Evolutionary conservation across 1,284 basidiomycete genomes (phyloP), one percentile per base, ranked within the genome.

Genomic region (Volvariella volvacea): DNA sequence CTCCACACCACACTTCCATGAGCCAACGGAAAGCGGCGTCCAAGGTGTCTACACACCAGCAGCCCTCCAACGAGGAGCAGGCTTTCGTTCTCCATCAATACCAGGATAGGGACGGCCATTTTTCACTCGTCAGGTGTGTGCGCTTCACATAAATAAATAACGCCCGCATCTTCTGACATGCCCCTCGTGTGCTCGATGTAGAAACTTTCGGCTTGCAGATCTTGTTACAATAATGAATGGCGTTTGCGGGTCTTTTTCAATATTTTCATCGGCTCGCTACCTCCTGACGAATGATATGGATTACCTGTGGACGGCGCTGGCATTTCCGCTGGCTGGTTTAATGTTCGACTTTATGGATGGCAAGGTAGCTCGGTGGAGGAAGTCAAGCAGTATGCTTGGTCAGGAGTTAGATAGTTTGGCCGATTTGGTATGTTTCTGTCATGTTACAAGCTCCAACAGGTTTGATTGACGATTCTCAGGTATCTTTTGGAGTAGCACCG

Each of bases 201-300:
- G 95, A 55, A 99, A 98, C 67, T 99, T 99, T 63, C 92, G 94
- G 47, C 80, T 99, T 28, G 95, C 95, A 55, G 95, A 99, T 68
- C 78, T 96, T 38, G 92, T 99, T 58, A 99, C 95, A n/a, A 92
- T 99, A 53, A 95, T 96, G 86, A 99, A 99, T 62, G 96, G 96
- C 33, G 90, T 99, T 62, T 99, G 96, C 67, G 96, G 96, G 47
- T 91, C 91, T 12, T 87, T 97, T 56, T 97, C 94, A 33, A 76
- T 99, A 52, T 95, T 95, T 63, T 93, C 88, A 30, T 94, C 91
- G 6, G 92, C 88, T 32, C 83, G 85, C 48, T 95, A 95, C 66
- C 75, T 95, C 51, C 58, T 90, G 44, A 88, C 88, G 21, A 81
- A 85, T 52, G 91, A 99, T 62, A 74, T 78, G 48, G 77, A 80